Evolutionary conservation across 306 rosid species (phyloP).

Genomic region (Vigna trinervia): DNA sequence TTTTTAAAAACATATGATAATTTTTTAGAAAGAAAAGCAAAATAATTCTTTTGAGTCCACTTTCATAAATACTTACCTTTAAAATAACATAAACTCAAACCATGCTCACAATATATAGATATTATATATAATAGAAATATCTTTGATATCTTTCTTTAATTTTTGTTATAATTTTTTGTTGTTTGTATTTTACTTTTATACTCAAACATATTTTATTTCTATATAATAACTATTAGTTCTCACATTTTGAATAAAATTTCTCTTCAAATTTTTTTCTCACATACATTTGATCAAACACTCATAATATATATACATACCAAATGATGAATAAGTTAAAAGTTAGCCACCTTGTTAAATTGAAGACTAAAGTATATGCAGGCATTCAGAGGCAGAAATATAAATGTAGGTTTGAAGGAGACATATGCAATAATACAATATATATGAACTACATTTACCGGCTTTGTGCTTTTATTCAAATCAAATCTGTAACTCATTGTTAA

Average conservation of each 20-base stretch:
- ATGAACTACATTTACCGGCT: not conserved
- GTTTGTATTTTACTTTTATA: too few species aligned
- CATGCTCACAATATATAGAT: not conserved
- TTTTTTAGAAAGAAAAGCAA: too few species aligned
- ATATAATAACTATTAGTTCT: too few species aligned
- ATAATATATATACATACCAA: too few species aligned
- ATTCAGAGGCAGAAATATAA: slow-evolving; percentile 33
- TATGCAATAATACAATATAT: not conserved
- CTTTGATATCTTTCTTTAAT: too few species aligned
- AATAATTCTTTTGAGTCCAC: not conserved
- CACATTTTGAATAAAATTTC: too few species aligned
- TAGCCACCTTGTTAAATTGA: not conserved
- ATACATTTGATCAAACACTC: too few species aligned
- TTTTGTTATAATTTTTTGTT: too few species aligned
- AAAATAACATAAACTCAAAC: not conserved
- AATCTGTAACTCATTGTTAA: not conserved
- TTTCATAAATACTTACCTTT: not conserved
- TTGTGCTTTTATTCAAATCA: not conserved
- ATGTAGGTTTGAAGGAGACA: slow-evolving; percentile 16
- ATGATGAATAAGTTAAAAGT: not conserved
- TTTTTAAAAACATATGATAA: too few species aligned
- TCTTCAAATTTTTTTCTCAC: too few species aligned
- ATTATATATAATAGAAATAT: too few species aligned
- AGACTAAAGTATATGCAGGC: slow-evolving; percentile 40
- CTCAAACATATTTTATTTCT: too few species aligned